A percentile compares a stretch with the other conserved stretches of the same genome.
phyloP scores from a whole-genome alignment of 2,329 filamentous ascomycete genomes.

The Botrytis medusae region DNA sequence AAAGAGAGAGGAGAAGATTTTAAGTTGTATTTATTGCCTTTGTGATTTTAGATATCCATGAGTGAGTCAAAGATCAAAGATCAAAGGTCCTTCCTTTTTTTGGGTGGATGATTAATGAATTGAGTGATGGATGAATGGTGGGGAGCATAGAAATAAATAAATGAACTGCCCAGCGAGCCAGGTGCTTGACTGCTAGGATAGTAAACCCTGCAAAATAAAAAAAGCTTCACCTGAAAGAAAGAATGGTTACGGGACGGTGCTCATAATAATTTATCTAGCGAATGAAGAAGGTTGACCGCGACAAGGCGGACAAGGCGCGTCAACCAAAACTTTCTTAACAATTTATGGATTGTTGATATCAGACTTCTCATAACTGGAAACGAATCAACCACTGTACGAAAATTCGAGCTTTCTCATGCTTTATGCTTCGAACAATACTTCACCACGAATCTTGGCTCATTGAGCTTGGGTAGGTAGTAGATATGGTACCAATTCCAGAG shows the following conservation, averaged over 20 bases:
- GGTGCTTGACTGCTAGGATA: not conserved
- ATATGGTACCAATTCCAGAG: slow-evolving; percentile 71
- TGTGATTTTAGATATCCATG: not conserved
- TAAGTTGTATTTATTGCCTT: not conserved
- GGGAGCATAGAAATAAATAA: not conserved
- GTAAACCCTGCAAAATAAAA: slow-evolving; percentile 16
- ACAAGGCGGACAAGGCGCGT: slow-evolving; percentile 29
- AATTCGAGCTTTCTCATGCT: slow-evolving; percentile 34
- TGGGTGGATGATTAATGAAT: not conserved
- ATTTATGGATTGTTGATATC: not conserved
- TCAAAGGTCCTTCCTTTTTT: not conserved
- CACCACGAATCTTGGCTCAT: slow-evolving; percentile 36
- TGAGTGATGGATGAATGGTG: not conserved
- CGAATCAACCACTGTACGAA: not conserved
- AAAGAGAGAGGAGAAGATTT: not conserved
- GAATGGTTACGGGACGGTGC: slow-evolving; percentile 1
- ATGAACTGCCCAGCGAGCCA: not conserved
- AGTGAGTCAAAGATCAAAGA: not conserved
- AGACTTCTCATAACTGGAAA: not conserved
- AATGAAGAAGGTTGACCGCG: slow-evolving; percentile 10
- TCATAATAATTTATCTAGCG: slow-evolving; percentile 3
- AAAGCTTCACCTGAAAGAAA: slow-evolving; percentile 1
- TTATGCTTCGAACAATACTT: slow-evolving; percentile 36
- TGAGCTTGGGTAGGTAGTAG: slow-evolving; percentile 56
- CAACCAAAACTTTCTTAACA: slow-evolving; percentile 21